Evolutionary conservation across 1,284 basidiomycete species (phyloP).

Genomic region (Sporisorium graminicola): DNA sequence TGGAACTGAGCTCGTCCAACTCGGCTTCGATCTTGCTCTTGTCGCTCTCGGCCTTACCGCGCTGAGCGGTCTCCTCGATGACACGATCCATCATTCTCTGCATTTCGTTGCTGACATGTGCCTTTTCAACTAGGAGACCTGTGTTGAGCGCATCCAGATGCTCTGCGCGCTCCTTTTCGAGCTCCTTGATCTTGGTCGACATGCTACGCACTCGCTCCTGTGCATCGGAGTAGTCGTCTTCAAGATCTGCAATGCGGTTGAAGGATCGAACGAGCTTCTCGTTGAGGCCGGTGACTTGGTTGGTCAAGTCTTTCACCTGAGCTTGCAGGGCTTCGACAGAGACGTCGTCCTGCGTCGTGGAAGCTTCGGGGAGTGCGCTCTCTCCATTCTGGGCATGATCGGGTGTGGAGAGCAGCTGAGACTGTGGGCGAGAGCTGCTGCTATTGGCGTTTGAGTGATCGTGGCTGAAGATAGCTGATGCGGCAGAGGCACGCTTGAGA

Average conservation of each 20-base stretch:
- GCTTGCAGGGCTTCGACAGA: constrained; percentile 75
- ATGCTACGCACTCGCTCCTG: constrained; percentile 78
- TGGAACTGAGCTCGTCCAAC: constrained; percentile 91
- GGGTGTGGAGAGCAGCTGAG: constrained; percentile 10
- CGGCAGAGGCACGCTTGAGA: constrained; percentile 39
- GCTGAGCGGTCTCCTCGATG: constrained; percentile 89
- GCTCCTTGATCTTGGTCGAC: constrained; percentile 71
- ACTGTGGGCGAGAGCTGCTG: constrained; percentile 11
- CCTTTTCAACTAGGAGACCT: constrained; percentile 88
- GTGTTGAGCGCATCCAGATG: constrained; percentile 73
- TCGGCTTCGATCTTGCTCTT: constrained; percentile 73
- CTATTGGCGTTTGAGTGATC: constrained; percentile 17
- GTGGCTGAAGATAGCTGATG: constrained; percentile 47
- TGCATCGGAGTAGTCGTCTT: constrained; percentile 84
- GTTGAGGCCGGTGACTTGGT: constrained; percentile 91
- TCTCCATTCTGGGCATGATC: not conserved
- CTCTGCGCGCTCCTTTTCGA: constrained; percentile 72
- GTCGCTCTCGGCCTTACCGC: constrained; percentile 86
- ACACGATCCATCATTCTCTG: constrained; percentile 92
- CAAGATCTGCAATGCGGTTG: constrained; percentile 89
- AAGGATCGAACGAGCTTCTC: constrained; percentile 91
- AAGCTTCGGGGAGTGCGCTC: constrained; percentile 71
- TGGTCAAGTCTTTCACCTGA: constrained; percentile 86
- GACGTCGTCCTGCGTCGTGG: constrained; percentile 74
- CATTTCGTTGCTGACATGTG: constrained; percentile 90